Percentiles rank a stretch among this genome's conserved stretches.
Evolutionary conservation across 1,284 basidiomycete species (phyloP).

Genomic region (Naganishia albida): DNA sequence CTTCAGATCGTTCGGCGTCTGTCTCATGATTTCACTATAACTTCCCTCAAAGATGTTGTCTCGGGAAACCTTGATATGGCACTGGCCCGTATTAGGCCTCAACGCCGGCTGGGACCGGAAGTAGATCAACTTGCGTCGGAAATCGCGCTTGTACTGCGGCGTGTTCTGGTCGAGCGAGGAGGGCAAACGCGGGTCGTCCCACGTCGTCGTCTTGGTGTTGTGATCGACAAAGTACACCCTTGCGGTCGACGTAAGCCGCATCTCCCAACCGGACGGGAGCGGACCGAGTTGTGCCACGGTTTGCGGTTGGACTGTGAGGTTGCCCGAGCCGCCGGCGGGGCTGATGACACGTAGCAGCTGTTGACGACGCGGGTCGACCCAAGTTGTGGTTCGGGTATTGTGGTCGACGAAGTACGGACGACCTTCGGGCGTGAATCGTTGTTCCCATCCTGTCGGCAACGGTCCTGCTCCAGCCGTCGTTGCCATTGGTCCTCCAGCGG

Average conservation of each 20-base stretch:
- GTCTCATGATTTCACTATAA: slow-evolving; percentile 92
- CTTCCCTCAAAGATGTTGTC: slow-evolving; percentile 95
- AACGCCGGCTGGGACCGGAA: slow-evolving; percentile 97
- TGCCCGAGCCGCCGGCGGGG: slow-evolving; percentile 66
- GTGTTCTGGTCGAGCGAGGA: slow-evolving; percentile 69
- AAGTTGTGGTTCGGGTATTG: slow-evolving; percentile 93
- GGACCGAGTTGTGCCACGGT: slow-evolving; percentile 89
- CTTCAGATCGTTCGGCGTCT: slow-evolving; percentile 92
- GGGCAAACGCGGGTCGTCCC: slow-evolving; percentile 91
- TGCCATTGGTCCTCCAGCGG: slow-evolving; percentile 53
- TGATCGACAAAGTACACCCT: slow-evolving; percentile 96
- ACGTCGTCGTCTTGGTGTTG: slow-evolving; percentile 88
- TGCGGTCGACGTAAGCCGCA: slow-evolving; percentile 88
- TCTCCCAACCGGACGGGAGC: slow-evolving; percentile 95
- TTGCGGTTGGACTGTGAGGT: slow-evolving; percentile 72
- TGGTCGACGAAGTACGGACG: slow-evolving; percentile 97
- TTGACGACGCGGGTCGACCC: slow-evolving; percentile 93
- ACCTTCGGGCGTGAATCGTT: slow-evolving; percentile 95
- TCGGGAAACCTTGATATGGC: slow-evolving; percentile 92
- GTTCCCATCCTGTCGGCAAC: slow-evolving; percentile 96
- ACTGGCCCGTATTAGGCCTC: slow-evolving; percentile 84
- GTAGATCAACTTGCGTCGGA: slow-evolving; percentile 96
- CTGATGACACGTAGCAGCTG: slow-evolving; percentile 84
- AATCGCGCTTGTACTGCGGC: slow-evolving; percentile 99
- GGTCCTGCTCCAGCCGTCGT: slow-evolving; percentile 79